Evolutionary conservation across 495 filamentous ascomycete species (phyloP).

Genomic region (Aspergillus sparsus): DNA sequence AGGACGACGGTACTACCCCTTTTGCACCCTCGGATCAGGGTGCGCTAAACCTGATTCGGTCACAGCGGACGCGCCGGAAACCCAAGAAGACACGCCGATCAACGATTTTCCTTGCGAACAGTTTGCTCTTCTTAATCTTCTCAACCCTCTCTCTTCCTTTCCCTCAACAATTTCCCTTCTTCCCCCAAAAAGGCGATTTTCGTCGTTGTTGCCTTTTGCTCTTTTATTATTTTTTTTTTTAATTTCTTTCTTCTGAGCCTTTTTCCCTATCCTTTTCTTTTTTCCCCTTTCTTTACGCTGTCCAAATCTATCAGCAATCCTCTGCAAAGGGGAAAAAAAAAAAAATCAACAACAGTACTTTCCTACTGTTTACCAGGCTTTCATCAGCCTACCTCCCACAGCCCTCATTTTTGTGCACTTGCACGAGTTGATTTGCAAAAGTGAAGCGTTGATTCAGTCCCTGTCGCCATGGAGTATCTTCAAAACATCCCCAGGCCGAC

Average conservation of each 20-base stretch:
- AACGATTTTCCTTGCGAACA: conserved; percentile 16
- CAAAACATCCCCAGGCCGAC: conserved; percentile 72
- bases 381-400: conserved; percentile 9
- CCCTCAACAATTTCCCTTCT: conserved; percentile 26
- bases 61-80: conserved; percentile 36
- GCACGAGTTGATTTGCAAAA: background rate
- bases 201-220: conserved; percentile 23
- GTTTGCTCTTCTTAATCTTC: conserved; percentile 15
- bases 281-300: conserved; percentile 12
- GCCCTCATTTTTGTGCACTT: background rate
- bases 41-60: conserved; percentile 32
- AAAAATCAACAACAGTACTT: conserved; percentile 3
- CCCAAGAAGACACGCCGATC: conserved; percentile 25
- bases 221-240: conserved; percentile 29
- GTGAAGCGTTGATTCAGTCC: background rate
- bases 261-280: conserved; percentile 20
- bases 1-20: background rate
- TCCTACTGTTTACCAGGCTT: conserved; percentile 4
- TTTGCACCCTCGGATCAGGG: conserved; percentile 7
- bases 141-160: conserved; percentile 27
- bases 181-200: conserved; percentile 14
- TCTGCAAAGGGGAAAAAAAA: conserved; percentile 15
- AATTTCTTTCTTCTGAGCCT: conserved; percentile 27
- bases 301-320: conserved; percentile 14
- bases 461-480: conserved; percentile 56